Evolutionary conservation across 331 rosid genomes (phyloP).

Genomic region (Dryas integrifolia): DNA sequence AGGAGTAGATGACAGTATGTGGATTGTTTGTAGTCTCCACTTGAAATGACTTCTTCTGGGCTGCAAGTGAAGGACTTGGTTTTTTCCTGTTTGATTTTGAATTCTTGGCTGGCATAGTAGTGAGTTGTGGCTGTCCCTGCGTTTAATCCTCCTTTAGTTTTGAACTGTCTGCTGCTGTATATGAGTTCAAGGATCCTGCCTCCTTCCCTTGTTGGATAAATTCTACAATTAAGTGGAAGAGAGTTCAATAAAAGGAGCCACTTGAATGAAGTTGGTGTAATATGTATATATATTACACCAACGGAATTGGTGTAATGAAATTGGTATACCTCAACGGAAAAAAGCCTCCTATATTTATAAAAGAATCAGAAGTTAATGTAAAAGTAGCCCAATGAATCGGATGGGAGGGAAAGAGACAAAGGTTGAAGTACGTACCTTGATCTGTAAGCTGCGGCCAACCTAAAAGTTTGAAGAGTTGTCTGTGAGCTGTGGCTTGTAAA

Average conservation of each 20-base stretch:
- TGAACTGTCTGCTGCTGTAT: constrained; percentile 77
- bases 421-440: constrained; percentile 50
- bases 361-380: not conserved
- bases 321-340: no score
- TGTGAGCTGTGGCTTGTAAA: constrained; percentile 80
- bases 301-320: not conserved
- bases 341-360: not conserved
- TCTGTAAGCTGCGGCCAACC: constrained; percentile 80
- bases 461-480: constrained; percentile 83
- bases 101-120: constrained; percentile 75
- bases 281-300: no score
- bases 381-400: no score
- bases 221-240: constrained; percentile 31
- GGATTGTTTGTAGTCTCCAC: constrained; percentile 80
- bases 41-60: constrained; percentile 76
- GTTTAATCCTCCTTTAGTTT: constrained; percentile 69
- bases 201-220: constrained; percentile 74
- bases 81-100: constrained; percentile 70
- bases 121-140: constrained; percentile 94
- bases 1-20: constrained; percentile 92
- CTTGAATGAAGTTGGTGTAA: no score
- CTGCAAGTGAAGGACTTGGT: constrained; percentile 78
- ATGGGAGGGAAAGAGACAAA: not conserved
- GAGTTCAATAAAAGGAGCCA: no score
- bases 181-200: constrained; percentile 75